Percentiles rank a stretch among this genome's conserved stretches.
phyloP scores from a whole-genome alignment of 768 basidiomycete species.

The Mycena albidolilacea region DNA sequence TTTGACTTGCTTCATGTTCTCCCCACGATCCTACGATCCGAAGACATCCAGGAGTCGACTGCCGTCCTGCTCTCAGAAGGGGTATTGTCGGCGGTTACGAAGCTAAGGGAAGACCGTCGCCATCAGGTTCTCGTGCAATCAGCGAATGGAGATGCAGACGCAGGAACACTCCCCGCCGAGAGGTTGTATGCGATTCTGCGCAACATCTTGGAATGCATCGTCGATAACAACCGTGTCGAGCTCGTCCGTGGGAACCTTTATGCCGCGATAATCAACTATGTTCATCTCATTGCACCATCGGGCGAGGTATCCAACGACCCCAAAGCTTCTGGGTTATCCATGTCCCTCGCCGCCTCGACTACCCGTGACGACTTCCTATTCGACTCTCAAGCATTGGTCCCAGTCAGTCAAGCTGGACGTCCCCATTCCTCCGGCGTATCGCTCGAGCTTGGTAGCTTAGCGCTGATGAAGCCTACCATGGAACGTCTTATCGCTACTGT shows the following conservation, averaged over 20 bases:
- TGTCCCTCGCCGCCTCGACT: slow-evolving; percentile 57
- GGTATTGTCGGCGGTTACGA: slow-evolving; percentile 86
- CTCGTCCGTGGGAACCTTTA: slow-evolving; percentile 96
- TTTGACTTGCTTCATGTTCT: slow-evolving; percentile 92
- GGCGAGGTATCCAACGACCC: slow-evolving; percentile 41
- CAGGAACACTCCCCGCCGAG: slow-evolving; percentile 84
- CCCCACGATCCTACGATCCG: slow-evolving; percentile 75
- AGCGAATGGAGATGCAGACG: slow-evolving; percentile 71
- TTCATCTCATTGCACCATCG: slow-evolving; percentile 76
- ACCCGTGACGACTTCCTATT: slow-evolving; percentile 58
- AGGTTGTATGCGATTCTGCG: slow-evolving; percentile 82
- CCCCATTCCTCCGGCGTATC: slow-evolving; percentile 48
- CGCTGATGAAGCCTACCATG: slow-evolving; percentile 74
- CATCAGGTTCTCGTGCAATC: slow-evolving; percentile 80
- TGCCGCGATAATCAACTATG: slow-evolving; percentile 89
- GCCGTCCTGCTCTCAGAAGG: slow-evolving; percentile 89
- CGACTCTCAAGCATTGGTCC: slow-evolving; percentile 55
- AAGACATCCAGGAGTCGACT: slow-evolving; percentile 78
- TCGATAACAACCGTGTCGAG: slow-evolving; percentile 85
- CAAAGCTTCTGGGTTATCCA: slow-evolving; percentile 34
- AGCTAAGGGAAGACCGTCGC: slow-evolving; percentile 87
- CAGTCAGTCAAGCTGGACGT: slow-evolving; percentile 42
- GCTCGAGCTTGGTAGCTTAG: slow-evolving; percentile 74
- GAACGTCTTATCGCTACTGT: slow-evolving; percentile 83
- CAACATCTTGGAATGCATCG: slow-evolving; percentile 79